Base-by-base conservation (phyloP, 2,329 filamentous ascomycete species). In the Golovinomyces cichoracearum region DNA sequence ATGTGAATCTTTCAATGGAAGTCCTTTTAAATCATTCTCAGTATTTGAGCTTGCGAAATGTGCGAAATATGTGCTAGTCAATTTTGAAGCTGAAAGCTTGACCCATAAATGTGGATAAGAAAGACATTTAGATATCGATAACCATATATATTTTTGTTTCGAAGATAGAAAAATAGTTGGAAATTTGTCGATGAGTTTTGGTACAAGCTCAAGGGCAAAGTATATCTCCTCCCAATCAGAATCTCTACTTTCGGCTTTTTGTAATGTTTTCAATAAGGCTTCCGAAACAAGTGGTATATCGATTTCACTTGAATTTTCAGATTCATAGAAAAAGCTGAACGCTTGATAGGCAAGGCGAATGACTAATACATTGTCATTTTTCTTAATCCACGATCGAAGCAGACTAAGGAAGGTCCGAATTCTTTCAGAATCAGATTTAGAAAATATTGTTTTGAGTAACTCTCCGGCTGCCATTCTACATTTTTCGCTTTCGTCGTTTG, bases 401-500 rank as follows among this genome's bases (percentile, higher is more conserved):
- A 86, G 70, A 0, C 65, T 65, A 33, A 90, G 64, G 59, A 93
- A 85, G 44, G 73, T 78, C 53, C 76, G 72, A 33, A 76, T 68
- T 50, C 77, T 73, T 54, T 85, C 80, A 52, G 73, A 72, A 58
- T 88, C 80, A 1, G 85, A 78, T 56, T 78, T 76, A 50, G 75
- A 73, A 63, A 93, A 93, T 17, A 90, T 71, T 57, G 82, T 78
- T 58, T 81, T 84, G 50, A 95, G 67, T 41, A 98, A 66, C 50
- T 80, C 74, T 41, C 76, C 79, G 0, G 86, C 85, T 62, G 88
- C 78, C 52, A 85, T 73, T 26, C 83, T 77, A 62, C 90, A 98
- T 55, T 83, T 82, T 47, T 79, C 73, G 45, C 83, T 83, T 48
- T 92, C 82, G 52, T 98, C 90, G 56, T 94, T 93, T 51, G 81